Conservation (phyloP, 352 stramenopile species). For the Aphanomyces euteiches region DNA sequence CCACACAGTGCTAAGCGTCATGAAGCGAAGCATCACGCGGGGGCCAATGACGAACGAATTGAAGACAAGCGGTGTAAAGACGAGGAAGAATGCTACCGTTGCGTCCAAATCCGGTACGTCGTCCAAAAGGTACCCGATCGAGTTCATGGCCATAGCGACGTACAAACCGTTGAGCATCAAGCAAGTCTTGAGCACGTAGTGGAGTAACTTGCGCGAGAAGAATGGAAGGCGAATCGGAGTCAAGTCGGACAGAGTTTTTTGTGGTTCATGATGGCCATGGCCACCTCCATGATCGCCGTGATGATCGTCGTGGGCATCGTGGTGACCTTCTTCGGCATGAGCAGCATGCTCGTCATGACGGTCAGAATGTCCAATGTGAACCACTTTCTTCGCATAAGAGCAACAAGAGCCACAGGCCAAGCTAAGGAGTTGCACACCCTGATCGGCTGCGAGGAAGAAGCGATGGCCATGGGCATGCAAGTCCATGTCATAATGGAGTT, state of each 20-base stretch:
- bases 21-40: constrained; percentile 9
- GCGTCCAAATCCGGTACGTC: constrained; percentile 21
- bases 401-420: background rate
- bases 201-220: constrained; percentile 19
- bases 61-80: background rate
- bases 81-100: constrained; percentile 1
- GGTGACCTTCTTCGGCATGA: background rate
- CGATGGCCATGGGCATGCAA: constrained; percentile 8
- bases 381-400: background rate
- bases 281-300: background rate
- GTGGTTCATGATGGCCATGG: background rate
- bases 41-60: constrained; percentile 6
- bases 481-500: constrained; percentile 20
- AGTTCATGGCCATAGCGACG: constrained; percentile 17
- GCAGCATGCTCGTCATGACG: background rate
- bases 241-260: constrained; percentile 4
- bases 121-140: constrained; percentile 5
- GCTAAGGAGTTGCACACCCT: constrained; percentile 15
- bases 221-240: constrained; percentile 2
- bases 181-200: constrained; percentile 17
- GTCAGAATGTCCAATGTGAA: background rate
- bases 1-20: constrained; percentile 11
- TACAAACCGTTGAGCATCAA: constrained; percentile 24
- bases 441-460: constrained; percentile 17
- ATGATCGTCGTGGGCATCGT: background rate